Evolutionary conservation across 768 basidiomycete genomes (phyloP).

Genomic region (Porpolomopsis calyptriformis): DNA sequence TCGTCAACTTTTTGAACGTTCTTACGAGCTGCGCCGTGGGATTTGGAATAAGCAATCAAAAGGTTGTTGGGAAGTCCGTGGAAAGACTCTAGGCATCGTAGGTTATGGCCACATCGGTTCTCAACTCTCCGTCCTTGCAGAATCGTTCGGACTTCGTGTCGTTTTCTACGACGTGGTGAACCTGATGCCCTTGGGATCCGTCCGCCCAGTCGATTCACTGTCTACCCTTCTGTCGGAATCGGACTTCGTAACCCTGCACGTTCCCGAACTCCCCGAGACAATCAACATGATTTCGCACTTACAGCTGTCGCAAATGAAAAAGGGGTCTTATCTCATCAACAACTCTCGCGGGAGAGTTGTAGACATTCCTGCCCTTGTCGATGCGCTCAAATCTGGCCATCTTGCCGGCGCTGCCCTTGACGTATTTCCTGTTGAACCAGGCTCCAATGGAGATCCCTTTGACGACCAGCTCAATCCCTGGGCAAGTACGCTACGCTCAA

Average conservation of each 20-base stretch:
- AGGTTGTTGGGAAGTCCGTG: constrained; percentile 94
- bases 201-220: constrained; percentile 80
- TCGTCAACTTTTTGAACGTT: constrained; percentile 84
- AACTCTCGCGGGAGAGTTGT: constrained; percentile 94
- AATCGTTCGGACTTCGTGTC: constrained; percentile 92
- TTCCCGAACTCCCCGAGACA: constrained; percentile 94
- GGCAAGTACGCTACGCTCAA: constrained; percentile 59
- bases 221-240: constrained; percentile 60
- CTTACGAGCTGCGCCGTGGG: constrained; percentile 78
- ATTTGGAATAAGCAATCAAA: constrained; percentile 99
- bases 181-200: constrained; percentile 94
- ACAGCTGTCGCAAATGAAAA: constrained; percentile 86
- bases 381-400: constrained; percentile 72
- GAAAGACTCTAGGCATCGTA: constrained; percentile 95
- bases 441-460: constrained; percentile 82
- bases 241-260: constrained; percentile 94
- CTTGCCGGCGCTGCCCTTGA: constrained; percentile 86
- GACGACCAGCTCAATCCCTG: constrained; percentile 83
- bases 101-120: constrained; percentile 98
- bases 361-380: constrained; percentile 84
- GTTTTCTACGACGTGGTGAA: constrained; percentile 92
- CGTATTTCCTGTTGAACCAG: constrained; percentile 91
- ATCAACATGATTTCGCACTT: constrained; percentile 78
- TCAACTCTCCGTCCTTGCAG: constrained; percentile 93
- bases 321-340: constrained; percentile 92